Conservation (phyloP, 805 yeast genomes). For the Suhomyces xylopsoci region DNA sequence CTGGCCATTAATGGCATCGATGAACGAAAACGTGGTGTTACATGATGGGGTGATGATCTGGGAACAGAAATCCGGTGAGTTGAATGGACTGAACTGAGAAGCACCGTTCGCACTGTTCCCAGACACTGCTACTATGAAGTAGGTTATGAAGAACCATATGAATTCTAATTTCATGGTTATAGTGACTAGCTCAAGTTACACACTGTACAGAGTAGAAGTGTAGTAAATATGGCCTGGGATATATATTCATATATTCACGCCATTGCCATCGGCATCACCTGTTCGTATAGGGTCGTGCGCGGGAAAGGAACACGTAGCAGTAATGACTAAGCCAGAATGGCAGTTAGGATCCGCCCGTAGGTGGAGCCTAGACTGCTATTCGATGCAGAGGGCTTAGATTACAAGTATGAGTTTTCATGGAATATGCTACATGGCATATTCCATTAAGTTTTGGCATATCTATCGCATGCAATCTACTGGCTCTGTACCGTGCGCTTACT, state of each 20-base stretch:
- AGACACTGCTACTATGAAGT: background rate
- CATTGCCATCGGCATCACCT: background rate
- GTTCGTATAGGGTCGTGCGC: constrained; percentile 2
- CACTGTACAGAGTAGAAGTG: no score
- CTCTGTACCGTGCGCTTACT: no score
- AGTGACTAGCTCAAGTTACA: no score
- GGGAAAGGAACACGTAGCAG: background rate
- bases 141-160: background rate
- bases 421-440: no score
- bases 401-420: no score
- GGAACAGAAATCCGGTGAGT: constrained; percentile 43
- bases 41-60: constrained; percentile 44
- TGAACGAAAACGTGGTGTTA: constrained; percentile 44
- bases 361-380: background rate
- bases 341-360: no score
- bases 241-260: background rate
- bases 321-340: background rate
- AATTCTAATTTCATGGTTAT: background rate
- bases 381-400: no score
- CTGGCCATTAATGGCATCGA: constrained; percentile 33
- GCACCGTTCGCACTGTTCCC: background rate
- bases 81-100: constrained; percentile 34
- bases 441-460: no score
- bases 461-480: no score
- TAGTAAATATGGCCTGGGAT: no score